phyloP scores from a whole-genome alignment of 768 basidiomycete species.

The Russula virescens region DNA sequence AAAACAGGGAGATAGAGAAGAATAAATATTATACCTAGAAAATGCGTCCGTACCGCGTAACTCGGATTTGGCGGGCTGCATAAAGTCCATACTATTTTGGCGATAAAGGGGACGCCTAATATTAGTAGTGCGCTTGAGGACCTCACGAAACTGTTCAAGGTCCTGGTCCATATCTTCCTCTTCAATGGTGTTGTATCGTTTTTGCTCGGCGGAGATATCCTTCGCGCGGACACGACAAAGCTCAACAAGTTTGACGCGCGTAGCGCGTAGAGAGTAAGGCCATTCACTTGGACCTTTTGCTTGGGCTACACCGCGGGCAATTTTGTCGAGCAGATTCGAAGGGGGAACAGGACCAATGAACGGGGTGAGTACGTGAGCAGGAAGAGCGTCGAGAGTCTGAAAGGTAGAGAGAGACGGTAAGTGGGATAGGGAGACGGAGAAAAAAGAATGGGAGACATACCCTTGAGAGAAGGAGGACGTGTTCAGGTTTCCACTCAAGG shows the following conservation, averaged over 20 bases:
- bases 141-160: slow-evolving; percentile 30
- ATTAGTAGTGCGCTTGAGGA: slow-evolving; percentile 44
- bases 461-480: slow-evolving; percentile 58
- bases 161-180: slow-evolving; percentile 41
- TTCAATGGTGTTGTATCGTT: slow-evolving; percentile 38
- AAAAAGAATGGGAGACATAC: slow-evolving; percentile 37
- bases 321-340: slow-evolving; percentile 80
- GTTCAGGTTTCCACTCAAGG: slow-evolving; percentile 71
- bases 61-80: slow-evolving; percentile 46
- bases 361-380: slow-evolving; percentile 78
- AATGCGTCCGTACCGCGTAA: slow-evolving; percentile 50
- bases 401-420: slow-evolving; percentile 13
- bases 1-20: not conserved
- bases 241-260: slow-evolving; percentile 77
- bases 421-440: slow-evolving; percentile 14
- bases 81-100: slow-evolving; percentile 86
- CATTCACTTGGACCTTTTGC: slow-evolving; percentile 74
- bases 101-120: slow-evolving; percentile 59
- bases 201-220: slow-evolving; percentile 35
- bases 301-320: slow-evolving; percentile 68
- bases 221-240: slow-evolving; percentile 62
- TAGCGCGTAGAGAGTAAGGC: slow-evolving; percentile 78
- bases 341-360: slow-evolving; percentile 82
- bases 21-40: slow-evolving; percentile 50
- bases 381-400: slow-evolving; percentile 79